These are phyloP conservation scores for Phytophthora fragariae DNA, from an alignment of 352 stramenopile species.

Conservation along the genomic window DNA sequence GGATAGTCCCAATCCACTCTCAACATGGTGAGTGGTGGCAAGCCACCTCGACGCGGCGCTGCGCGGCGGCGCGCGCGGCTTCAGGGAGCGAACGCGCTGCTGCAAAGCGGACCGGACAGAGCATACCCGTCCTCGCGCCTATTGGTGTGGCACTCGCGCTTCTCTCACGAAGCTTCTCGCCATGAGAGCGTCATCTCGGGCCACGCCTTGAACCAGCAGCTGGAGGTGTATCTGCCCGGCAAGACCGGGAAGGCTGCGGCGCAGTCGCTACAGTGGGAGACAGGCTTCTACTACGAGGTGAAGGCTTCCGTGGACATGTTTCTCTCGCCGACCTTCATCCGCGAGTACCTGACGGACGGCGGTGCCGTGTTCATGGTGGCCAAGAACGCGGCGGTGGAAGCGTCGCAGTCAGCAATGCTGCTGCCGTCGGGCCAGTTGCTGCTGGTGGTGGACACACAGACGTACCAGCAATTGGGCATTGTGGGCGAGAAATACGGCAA, in stretches of 20 bases:
- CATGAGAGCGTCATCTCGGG: conserved; percentile 51
- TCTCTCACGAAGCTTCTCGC: conserved; percentile 53
- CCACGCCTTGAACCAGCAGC: conserved; percentile 73
- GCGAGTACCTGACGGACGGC: conserved; percentile 61
- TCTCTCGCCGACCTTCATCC: conserved; percentile 64
- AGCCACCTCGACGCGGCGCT: conserved; percentile 42
- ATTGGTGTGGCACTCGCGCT: conserved; percentile 73
- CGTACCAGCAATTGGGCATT: conserved; percentile 78
- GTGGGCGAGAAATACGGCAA: conserved; percentile 71
- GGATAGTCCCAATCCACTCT: neutral
- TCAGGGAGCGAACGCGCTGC: conserved; percentile 8
- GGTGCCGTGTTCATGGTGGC: conserved; percentile 73
- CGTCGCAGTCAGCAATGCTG: conserved; percentile 61
- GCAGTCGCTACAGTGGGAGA: conserved; percentile 77
- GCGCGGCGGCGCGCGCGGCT: conserved; percentile 37
- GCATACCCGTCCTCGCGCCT: conserved; percentile 48
- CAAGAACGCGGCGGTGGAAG: conserved; percentile 81
- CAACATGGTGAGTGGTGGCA: conserved; percentile 77
- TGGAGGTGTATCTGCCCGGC: conserved; percentile 70
- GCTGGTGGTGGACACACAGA: conserved; percentile 68
- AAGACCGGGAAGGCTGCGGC: conserved; percentile 39
- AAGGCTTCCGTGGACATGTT: conserved; percentile 60
- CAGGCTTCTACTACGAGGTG: conserved; percentile 85
- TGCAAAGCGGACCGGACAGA: conserved; percentile 19
- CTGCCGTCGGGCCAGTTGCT: conserved; percentile 72